Percentiles rank a stretch among this genome's conserved stretches.
Evolutionary conservation across 768 basidiomycete species (phyloP).

Genomic region (Leccinum pellstonianum): DNA sequence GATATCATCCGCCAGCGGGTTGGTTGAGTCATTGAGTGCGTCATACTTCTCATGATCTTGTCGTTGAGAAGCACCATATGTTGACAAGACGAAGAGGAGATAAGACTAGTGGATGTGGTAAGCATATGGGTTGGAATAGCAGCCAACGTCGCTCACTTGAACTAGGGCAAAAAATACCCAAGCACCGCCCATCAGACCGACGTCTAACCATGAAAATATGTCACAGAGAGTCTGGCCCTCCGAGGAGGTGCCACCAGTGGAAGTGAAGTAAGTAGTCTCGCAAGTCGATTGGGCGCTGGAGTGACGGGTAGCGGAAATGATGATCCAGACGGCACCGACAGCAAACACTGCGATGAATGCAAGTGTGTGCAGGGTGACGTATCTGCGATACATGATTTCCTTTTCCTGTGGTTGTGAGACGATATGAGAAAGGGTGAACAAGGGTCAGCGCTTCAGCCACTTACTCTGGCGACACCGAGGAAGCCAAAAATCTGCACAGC

Average conservation of each 20-base stretch:
- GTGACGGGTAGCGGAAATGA: slow-evolving; percentile 78
- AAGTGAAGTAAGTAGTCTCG: slow-evolving; percentile 51
- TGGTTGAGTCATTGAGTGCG: slow-evolving; percentile 59
- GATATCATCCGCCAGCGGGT: slow-evolving; percentile 55
- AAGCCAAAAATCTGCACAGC: slow-evolving; percentile 81
- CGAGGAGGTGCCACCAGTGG: slow-evolving; percentile 31
- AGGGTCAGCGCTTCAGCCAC: not conserved
- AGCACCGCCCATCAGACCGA: slow-evolving; percentile 87
- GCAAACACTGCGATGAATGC: slow-evolving; percentile 62
- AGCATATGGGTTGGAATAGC: not conserved
- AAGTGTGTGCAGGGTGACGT: slow-evolving; percentile 63
- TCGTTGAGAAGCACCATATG: slow-evolving; percentile 72
- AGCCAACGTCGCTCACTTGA: slow-evolving; percentile 53
- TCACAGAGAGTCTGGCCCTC: slow-evolving; percentile 78
- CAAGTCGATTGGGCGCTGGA: slow-evolving; percentile 68
- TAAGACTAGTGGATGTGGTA: slow-evolving; percentile 42
- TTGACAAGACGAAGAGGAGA: slow-evolving; percentile 47
- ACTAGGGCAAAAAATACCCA: slow-evolving; percentile 80
- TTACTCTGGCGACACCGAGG: slow-evolving; percentile 75
- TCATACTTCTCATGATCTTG: slow-evolving; percentile 82
- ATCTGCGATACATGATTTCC: slow-evolving; percentile 61
- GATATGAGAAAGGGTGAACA: not conserved
- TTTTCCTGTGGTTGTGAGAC: slow-evolving; percentile 54
- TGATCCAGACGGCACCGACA: slow-evolving; percentile 77
- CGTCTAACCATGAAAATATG: slow-evolving; percentile 89